Base-by-base conservation (phyloP, 2,329 filamentous ascomycete species). In the Fusarium staphyleae region DNA sequence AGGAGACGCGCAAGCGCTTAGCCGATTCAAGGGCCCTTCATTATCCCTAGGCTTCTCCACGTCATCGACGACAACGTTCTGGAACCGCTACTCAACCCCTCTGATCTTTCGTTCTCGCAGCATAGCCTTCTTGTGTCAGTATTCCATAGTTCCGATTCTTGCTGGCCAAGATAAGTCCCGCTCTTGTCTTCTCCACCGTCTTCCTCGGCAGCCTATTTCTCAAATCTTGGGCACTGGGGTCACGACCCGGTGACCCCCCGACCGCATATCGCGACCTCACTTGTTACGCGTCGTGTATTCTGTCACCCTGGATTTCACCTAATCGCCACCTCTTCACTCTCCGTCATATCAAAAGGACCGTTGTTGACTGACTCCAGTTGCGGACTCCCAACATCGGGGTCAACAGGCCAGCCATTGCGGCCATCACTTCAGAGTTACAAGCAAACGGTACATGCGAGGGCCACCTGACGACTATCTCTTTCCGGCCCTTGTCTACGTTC, bases 181-280 rank as follows among this genome's bases (percentile, higher is more conserved):
- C 43, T 37, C 28, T 12, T 28, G 43, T 15, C 24, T 28, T 34
- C 41, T 29, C 41, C 26, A 29, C 33, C 24, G 35, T 9, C 42
- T 50, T 50, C 48, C 29, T 19, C 40, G 30, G 37, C 37, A 47
- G 36, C 41, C 43, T 39, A 18, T 37, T 49, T 47, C 40, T 58
- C 43, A 44, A 41, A 29, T 44, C 36, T 57, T 24, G 16, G 52
- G 32, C n/a, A 36, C 26, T 46, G 42, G 42, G 36, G 57, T 52
- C 30, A 54, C 48, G 50, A 37, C 59, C 55, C 42, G 36, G 53
- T 47, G 55, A 59, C 55, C 51, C 41, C 45, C 56, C 40, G 62
- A 52, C 64, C 64, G 47, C 41, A 59, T 62, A 49, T 57, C 47
- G 62, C 57, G 64, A 55, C 64, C 64, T 52, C 43, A 47, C 26